These are phyloP conservation scores for Speleostelium caveatum DNA, from an alignment of 78 protist species.

Conservation along the genomic window DNA sequence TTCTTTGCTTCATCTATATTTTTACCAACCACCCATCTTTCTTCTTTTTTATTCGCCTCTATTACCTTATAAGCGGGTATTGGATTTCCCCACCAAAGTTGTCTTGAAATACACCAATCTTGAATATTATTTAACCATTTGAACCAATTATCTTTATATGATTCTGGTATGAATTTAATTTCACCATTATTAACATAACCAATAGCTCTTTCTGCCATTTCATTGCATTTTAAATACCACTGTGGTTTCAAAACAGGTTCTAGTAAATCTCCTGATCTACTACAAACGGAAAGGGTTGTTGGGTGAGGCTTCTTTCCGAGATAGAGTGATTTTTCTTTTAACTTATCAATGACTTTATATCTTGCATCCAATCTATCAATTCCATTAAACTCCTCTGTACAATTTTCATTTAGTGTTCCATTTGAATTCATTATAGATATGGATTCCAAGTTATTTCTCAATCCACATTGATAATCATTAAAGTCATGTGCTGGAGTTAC, in stretches of 20 bases:
- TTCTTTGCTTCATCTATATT: constrained; percentile 38
- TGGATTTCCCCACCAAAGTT: constrained; percentile 99
- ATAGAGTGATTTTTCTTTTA: constrained; percentile 77
- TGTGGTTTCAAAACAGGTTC: constrained; percentile 98
- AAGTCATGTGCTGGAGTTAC: constrained; percentile 98
- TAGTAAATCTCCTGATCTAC: constrained; percentile 89
- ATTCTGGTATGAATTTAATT: constrained; percentile 86
- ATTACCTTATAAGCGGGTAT: constrained; percentile 97
- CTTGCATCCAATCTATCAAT: constrained; percentile 89
- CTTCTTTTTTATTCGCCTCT: constrained; percentile 7
- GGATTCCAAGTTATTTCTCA: constrained; percentile 90
- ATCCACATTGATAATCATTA: constrained; percentile 97
- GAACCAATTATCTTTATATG: constrained; percentile 37
- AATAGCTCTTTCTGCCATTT: constrained; percentile 59
- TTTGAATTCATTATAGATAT: constrained; percentile 90
- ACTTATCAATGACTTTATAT: constrained; percentile 61
- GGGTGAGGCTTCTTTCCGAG: constrained; percentile 68
- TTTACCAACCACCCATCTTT: constrained; percentile 82
- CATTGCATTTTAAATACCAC: constrained; percentile 91
- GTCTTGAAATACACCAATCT: constrained; percentile 99
- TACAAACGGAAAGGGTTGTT: constrained; percentile 85
- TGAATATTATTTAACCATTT: constrained; percentile 83
- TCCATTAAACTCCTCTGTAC: constrained; percentile 21
- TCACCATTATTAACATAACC: constrained; percentile 69
- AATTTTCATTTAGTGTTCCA: constrained; percentile 87